Evolutionary conservation across 2,329 filamentous ascomycete species (phyloP).

Genomic region (Penicillium thymicola): DNA sequence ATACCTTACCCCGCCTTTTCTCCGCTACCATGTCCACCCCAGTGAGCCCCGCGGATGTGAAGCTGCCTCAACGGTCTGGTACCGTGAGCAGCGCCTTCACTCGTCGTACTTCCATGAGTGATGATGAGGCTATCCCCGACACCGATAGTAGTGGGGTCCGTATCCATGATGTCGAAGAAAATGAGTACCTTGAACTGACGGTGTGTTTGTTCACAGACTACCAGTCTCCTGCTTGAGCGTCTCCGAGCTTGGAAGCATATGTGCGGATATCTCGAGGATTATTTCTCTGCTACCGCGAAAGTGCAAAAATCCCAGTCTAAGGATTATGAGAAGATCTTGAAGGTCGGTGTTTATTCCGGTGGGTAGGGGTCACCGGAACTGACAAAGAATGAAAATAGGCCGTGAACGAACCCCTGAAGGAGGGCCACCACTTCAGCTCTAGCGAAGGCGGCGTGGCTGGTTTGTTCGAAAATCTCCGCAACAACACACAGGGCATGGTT

Average conservation of each 20-base stretch:
- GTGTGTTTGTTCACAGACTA: slow-evolving; percentile 51
- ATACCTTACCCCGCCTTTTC: not conserved
- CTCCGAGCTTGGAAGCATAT: slow-evolving; percentile 96
- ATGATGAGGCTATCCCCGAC: slow-evolving; percentile 42
- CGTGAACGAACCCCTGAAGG: slow-evolving; percentile 78
- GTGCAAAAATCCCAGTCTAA: slow-evolving; percentile 80
- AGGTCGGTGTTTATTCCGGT: slow-evolving; percentile 52
- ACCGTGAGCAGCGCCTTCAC: slow-evolving; percentile 33
- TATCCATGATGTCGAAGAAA: slow-evolving; percentile 1
- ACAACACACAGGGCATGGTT: slow-evolving; percentile 74
- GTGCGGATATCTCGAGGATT: slow-evolving; percentile 86
- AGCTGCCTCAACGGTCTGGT: slow-evolving; percentile 34
- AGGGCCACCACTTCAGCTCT: slow-evolving; percentile 92
- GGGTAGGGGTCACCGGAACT: not conserved
- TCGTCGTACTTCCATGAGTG: slow-evolving; percentile 36
- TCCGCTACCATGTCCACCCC: slow-evolving; percentile 26
- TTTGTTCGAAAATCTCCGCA: slow-evolving; percentile 89
- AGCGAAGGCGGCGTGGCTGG: slow-evolving; percentile 80
- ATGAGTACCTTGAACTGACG: slow-evolving; percentile 2
- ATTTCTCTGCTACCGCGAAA: slow-evolving; percentile 80
- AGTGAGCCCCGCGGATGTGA: slow-evolving; percentile 28
- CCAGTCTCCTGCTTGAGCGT: slow-evolving; percentile 79
- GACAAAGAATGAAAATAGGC: slow-evolving; percentile 50
- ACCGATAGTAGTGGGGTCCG: slow-evolving; percentile 43
- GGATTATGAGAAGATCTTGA: slow-evolving; percentile 92